These are phyloP conservation scores for Saturnispora saitoi DNA, from an alignment of 805 yeast species.

Conservation along the genomic window DNA sequence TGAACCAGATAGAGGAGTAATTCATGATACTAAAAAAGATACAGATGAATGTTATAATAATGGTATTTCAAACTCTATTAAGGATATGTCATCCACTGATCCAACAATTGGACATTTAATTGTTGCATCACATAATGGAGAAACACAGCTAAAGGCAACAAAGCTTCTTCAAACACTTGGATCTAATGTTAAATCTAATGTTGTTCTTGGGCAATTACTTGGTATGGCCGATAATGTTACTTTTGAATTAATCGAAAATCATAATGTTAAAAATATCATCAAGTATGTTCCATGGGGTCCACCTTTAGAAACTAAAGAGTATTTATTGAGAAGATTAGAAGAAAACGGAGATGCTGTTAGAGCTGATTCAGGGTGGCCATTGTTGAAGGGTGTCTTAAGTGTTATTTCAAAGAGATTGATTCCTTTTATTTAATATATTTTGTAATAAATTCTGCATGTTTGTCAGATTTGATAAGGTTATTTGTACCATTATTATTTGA, in stretches of 20 bases:
- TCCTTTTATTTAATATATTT: slow-evolving; percentile 27
- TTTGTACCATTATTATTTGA: slow-evolving; percentile 17
- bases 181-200: slow-evolving; percentile 40
- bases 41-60: slow-evolving; percentile 74
- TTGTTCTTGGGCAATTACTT: slow-evolving; percentile 80
- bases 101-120: slow-evolving; percentile 65
- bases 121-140: slow-evolving; percentile 83
- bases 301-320: slow-evolving; percentile 85
- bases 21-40: slow-evolving; percentile 65
- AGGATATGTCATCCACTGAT: slow-evolving; percentile 38
- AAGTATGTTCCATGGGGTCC: slow-evolving; percentile 99
- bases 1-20: slow-evolving; percentile 66
- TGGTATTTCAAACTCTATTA: slow-evolving; percentile 56
- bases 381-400: slow-evolving; percentile 45
- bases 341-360: slow-evolving; percentile 95
- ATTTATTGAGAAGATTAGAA: slow-evolving; percentile 79
- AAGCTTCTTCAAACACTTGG: slow-evolving; percentile 33
- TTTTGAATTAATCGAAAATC: slow-evolving; percentile 55
- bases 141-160: slow-evolving; percentile 68
- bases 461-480: slow-evolving; percentile 31
- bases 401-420: slow-evolving; percentile 28
- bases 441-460: slow-evolving; percentile 35
- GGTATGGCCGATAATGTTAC: slow-evolving; percentile 96
- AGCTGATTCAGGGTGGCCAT: slow-evolving; percentile 71
- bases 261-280: slow-evolving; percentile 65